Percentiles rank a stretch among this genome's conserved stretches.
phyloP scores from a whole-genome alignment of 2,329 filamentous ascomycete genomes.

The Bertia moriformis region DNA sequence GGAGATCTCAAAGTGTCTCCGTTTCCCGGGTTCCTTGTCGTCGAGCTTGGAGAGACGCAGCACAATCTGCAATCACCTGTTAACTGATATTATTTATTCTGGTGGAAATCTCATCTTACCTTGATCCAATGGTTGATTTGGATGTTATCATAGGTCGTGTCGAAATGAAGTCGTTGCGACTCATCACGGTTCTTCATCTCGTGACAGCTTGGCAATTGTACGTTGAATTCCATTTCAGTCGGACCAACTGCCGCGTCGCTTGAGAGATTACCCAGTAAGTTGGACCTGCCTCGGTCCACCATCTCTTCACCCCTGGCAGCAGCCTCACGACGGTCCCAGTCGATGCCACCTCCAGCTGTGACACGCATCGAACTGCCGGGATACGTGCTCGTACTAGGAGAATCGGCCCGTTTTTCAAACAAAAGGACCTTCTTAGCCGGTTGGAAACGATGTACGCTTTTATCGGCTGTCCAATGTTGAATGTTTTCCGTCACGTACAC shows the following conservation, averaged over 20 bases:
- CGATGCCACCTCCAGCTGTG: conserved; percentile 50
- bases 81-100: conserved; percentile 2
- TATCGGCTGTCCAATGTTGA: conserved; percentile 56
- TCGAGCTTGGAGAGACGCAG: conserved; percentile 61
- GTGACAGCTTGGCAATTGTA: conserved; percentile 58
- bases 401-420: conserved; percentile 58
- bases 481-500: conserved; percentile 61
- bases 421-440: conserved; percentile 51
- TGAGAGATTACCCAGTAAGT: conserved; percentile 44
- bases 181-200: conserved; percentile 46
- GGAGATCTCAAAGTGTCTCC: conserved; percentile 63
- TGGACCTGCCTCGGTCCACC: conserved; percentile 12
- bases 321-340: conserved; percentile 25
- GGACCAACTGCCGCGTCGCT: conserved; percentile 49
- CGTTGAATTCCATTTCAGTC: conserved; percentile 64
- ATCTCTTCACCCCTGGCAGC: conserved; percentile 4
- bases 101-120: conserved; percentile 26
- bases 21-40: conserved; percentile 44
- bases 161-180: conserved; percentile 47
- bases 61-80: conserved; percentile 43
- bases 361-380: conserved; percentile 52
- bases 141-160: conserved; percentile 61
- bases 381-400: conserved; percentile 46
- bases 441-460: conserved; percentile 53
- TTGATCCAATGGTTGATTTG: conserved; percentile 70